Evolutionary conservation across 2,329 filamentous ascomycete species (phyloP), one percentile per base, ranked within the genome.

Genomic region (Epichloe amarillans): DNA sequence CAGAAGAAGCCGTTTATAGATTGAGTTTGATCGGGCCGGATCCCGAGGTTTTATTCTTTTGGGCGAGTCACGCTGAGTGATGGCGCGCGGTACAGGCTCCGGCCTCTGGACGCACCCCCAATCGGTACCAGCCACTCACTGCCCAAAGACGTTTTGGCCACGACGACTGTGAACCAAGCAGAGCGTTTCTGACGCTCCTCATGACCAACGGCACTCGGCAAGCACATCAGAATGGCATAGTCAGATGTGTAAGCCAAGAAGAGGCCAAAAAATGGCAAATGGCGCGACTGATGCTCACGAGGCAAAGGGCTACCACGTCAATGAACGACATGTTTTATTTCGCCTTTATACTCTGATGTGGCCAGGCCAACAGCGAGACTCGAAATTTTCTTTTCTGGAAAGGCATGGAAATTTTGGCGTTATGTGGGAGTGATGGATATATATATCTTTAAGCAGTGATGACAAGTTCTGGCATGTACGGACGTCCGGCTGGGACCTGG

Each of bases 1-100:
- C 75, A 82, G 57, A 82, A 82, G 67, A 83, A 82, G 62, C 79
- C 79, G 50, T 69, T 82, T 49, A 84, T 84, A 53, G 80, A 84
- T 63, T 84, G 62, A 65, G 42, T 15, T 5, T 7, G n/a, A 11
- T 38, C 17, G 49, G 48, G 26, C 40, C 10, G 39, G 43, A 47
- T 41, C 42, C 37, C 15, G 21, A 38, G 1, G 26, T n/a, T 23
- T 26, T 21, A 36, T 15, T 17, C 5, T 21, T 21, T 8, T 6
- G 14, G 14, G 14, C 26, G n/a, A 39, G 41, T 26, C 11, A 12
- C n/a, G 12, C n/a, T 15, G 6, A 39, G n/a, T 23, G 23, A 33
- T 10, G 15, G 14, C 23, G 26, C 3, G 6, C 21, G 23, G n/a
- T 4, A 19, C 35, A 37, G 17, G 21, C 30, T 43, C 17, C n/a